Conservation (phyloP, 768 basidiomycete species). For the Pholiota microspora region DNA sequence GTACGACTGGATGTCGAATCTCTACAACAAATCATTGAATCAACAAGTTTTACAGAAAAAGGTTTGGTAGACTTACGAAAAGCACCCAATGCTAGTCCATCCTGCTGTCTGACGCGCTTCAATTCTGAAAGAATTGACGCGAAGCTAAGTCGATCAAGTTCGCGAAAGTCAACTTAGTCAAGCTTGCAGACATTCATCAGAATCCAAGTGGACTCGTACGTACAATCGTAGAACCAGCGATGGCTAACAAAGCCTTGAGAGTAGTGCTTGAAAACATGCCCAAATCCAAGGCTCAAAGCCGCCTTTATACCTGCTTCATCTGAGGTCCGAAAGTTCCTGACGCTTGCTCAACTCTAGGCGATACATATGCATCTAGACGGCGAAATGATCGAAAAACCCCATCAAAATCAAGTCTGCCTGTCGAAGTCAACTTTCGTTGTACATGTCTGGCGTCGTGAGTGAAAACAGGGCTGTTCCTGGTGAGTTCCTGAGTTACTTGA, state of each 20-base stretch:
- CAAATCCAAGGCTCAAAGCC: too few relatives aligned
- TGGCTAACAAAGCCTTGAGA: neutral
- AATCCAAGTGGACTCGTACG: neutral
- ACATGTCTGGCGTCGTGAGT: neutral
- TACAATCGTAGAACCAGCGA: neutral
- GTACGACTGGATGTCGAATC: slow-evolving; percentile 56
- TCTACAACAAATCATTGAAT: slow-evolving; percentile 27
- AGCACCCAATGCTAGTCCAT: slow-evolving; percentile 2
- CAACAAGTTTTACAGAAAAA: neutral
- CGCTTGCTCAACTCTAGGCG: neutral
- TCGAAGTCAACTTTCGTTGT: neutral
- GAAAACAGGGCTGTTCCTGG: neutral
- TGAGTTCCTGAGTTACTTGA: too few relatives aligned
- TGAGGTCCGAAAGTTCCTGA: neutral
- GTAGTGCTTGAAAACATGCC: too few relatives aligned
- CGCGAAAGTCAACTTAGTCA: neutral
- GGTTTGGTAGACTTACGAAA: neutral
- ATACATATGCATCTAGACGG: neutral
- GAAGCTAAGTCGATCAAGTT: neutral
- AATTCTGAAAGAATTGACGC: neutral
- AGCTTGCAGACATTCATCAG: neutral
- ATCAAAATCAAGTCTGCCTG: neutral
- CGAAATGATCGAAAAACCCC: neutral
- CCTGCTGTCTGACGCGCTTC: neutral
- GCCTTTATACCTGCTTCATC: neutral